A percentile compares a stretch with the other conserved stretches of the same genome.
These are phyloP conservation scores for Coelastrella sp. DNA, from an alignment of 139 green algal species.

Conservation along the genomic window DNA sequence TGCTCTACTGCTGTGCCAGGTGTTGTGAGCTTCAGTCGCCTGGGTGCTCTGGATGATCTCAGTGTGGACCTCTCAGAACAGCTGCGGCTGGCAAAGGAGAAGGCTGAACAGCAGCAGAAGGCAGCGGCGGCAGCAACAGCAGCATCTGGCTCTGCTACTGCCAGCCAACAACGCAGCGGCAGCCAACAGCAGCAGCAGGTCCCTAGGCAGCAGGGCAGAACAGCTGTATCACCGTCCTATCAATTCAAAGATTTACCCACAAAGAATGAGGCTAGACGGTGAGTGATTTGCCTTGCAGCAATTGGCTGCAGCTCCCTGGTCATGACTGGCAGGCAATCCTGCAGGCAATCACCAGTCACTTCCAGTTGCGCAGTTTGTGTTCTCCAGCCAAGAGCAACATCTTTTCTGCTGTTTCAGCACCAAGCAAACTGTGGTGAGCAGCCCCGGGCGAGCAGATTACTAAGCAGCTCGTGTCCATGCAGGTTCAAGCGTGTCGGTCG, in stretches of 20 bases:
- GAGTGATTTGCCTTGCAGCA: neutral
- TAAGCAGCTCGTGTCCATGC: neutral
- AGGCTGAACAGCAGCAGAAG: neutral
- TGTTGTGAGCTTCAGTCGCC: constrained; percentile 62
- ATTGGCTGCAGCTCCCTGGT: too few species aligned
- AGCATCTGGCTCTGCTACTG: constrained; percentile 17
- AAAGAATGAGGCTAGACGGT: constrained; percentile 33
- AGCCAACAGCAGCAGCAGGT: neutral
- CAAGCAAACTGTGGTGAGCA: neutral
- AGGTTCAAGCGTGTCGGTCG: constrained; percentile 41
- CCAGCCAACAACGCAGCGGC: constrained; percentile 39
- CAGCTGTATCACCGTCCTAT: constrained; percentile 43
- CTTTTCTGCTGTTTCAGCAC: neutral
- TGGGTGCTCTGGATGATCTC: constrained; percentile 71
- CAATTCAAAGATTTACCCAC: constrained; percentile 48
- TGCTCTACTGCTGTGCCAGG: constrained; percentile 16
- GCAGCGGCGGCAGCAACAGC: constrained; percentile 44
- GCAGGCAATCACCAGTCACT: too few species aligned
- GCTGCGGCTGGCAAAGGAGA: constrained; percentile 48
- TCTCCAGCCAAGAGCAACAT: too few species aligned
- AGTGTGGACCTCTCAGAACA: constrained; percentile 75
- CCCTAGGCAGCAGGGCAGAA: neutral
- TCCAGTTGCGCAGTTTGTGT: too few species aligned
- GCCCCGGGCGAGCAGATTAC: neutral
- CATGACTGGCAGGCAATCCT: too few species aligned